These are phyloP conservation scores for Cytospora chrysosperma DNA, from an alignment of 2,329 filamentous ascomycete genomes.

Conservation along the genomic window DNA sequence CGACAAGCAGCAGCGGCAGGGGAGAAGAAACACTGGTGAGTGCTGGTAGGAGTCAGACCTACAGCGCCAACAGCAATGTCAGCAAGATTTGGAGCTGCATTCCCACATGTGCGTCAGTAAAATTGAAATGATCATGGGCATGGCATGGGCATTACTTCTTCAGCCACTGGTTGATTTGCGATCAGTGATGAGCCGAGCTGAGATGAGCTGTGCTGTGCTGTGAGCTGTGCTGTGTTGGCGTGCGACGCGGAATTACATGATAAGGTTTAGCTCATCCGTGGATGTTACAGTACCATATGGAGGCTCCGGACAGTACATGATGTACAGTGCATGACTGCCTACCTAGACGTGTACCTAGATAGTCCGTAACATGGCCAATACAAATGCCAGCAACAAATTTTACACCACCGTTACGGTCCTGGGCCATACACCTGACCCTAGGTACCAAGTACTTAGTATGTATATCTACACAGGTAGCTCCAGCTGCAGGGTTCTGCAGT, in stretches of 20 bases:
- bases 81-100: not conserved
- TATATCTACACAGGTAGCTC: too few species aligned
- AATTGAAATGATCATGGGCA: not conserved
- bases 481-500: too few species aligned
- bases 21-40: not conserved
- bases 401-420: too few species aligned
- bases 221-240: not conserved
- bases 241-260: not conserved
- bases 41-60: not conserved
- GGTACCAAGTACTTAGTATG: too few species aligned
- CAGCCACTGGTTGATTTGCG: not conserved
- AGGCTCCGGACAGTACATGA: not conserved
- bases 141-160: not conserved
- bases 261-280: not conserved
- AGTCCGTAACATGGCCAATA: not conserved
- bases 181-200: not conserved
- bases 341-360: too few species aligned
- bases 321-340: too few species aligned
- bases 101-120: not conserved
- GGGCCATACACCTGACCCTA: too few species aligned
- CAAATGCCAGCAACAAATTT: too few species aligned
- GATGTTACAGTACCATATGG: not conserved
- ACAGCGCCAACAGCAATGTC: not conserved
- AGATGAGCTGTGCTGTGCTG: not conserved
- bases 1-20: not conserved